Evolutionary conservation across 208 protist genomes (phyloP), one percentile per base, ranked within the genome.

Genomic region (Trypanosoma cruzi): DNA sequence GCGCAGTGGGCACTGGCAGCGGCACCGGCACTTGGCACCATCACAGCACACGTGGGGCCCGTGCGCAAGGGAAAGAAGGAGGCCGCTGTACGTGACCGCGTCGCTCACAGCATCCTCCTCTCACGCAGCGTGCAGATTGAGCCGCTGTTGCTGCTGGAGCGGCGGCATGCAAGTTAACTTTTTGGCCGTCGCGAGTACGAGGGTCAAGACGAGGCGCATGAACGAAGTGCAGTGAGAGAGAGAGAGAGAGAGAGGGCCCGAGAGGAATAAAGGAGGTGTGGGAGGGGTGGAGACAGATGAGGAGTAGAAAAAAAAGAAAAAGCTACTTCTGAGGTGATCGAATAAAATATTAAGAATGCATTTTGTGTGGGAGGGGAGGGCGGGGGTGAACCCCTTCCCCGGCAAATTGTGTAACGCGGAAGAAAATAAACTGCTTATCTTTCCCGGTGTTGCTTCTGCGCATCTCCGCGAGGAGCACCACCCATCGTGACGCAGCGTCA

Each of bases 111-210:
- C 11, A 94, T 96, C 34, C 40, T 63, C 20, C 89, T 84, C 0
- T 86, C 84, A 26, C 80, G 86, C 14, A 70, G 77, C 48, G 81
- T 93, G 50, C 81, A 96, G 24, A 96, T 96, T 54, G 78, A 71
- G 40, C 73, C 77, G 0, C 46, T 94, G 42, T 37, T 13, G n/a
- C 42, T 70, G 42, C 53, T 26, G 20, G 42, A 24, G 31, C 22
- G 44, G n/a, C 20, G 8, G 32, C 20, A 48, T 3, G 20, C 31
- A 7, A 34, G 40, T 44, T 44, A 44, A 44, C 40, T 16, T 20
- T 14, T 14, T 14, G 18, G 1, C 40, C 40, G 40, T 14, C 8
- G 40, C 40, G 40, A 16, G 13, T 44, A 44, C 8, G 40, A 44
- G 40, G 40, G 7, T 13, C 16, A 52, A 52, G 22, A 24, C 4